Conservation (phyloP, 805 yeast genomes). For the Nakazawaea pomicola region DNA sequence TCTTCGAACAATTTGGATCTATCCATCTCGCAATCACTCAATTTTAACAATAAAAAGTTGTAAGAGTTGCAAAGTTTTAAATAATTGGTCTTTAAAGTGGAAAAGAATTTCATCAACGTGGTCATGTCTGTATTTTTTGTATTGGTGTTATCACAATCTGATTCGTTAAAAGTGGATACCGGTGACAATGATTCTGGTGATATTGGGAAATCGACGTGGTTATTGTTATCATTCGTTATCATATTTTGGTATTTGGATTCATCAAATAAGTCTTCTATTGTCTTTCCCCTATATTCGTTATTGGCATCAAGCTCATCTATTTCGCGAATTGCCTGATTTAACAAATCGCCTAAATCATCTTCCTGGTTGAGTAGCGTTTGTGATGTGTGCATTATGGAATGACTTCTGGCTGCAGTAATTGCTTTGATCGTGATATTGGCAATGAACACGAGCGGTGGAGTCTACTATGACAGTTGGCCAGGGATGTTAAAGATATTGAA, state of each 20-base stretch:
- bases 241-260: background rate
- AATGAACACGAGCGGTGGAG: too few relatives aligned
- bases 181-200: conserved; percentile 10
- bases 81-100: conserved; percentile 20
- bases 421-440: too few relatives aligned
- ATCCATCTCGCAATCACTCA: conserved; percentile 20
- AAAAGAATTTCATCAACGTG: conserved; percentile 17
- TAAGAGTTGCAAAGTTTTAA: conserved; percentile 19
- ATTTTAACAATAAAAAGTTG: conserved; percentile 17
- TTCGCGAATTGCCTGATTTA: conserved; percentile 4
- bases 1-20: conserved; percentile 17
- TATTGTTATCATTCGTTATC: too few relatives aligned
- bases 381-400: too few relatives aligned
- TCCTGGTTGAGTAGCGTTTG: background rate
- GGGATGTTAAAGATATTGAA: too few relatives aligned
- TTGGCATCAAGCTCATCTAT: conserved; percentile 5
- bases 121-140: background rate
- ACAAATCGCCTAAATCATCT: conserved; percentile 3
- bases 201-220: too few relatives aligned
- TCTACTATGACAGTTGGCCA: too few relatives aligned
- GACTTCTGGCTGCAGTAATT: too few relatives aligned
- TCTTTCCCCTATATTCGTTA: background rate
- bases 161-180: background rate
- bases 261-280: background rate
- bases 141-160: background rate